These are phyloP conservation scores for Bombardia bombarda DNA, from an alignment of 495 filamentous ascomycete species.

Conservation along the genomic window DNA sequence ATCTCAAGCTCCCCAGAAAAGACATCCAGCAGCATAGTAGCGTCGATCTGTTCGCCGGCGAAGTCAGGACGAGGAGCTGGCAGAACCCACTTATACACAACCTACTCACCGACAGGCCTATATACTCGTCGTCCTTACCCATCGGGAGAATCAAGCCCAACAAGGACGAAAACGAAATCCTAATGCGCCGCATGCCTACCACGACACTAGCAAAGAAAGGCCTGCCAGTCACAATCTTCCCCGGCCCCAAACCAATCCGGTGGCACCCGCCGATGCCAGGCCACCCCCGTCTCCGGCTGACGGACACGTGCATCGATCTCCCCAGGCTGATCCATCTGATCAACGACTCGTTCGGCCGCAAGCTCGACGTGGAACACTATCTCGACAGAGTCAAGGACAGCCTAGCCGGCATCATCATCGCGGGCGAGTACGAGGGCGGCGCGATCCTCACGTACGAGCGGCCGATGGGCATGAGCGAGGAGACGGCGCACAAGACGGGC, in stretches of 20 bases:
- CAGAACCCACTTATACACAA: slow-evolving; percentile 95
- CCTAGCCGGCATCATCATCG: slow-evolving; percentile 85
- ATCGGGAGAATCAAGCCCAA: slow-evolving; percentile 43
- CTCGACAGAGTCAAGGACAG: slow-evolving; percentile 65
- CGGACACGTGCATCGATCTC: slow-evolving; percentile 74
- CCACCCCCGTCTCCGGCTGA: slow-evolving; percentile 50
- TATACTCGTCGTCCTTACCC: slow-evolving; percentile 84
- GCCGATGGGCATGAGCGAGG: slow-evolving; percentile 50
- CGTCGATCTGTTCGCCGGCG: slow-evolving; percentile 44
- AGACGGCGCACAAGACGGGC: slow-evolving; percentile 42
- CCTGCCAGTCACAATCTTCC: slow-evolving; percentile 79
- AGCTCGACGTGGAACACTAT: slow-evolving; percentile 77
- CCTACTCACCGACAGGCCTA: slow-evolving; percentile 88
- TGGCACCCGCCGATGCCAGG: slow-evolving; percentile 59
- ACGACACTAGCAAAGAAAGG: slow-evolving; percentile 87
- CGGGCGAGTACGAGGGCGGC: slow-evolving; percentile 93
- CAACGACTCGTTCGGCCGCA: slow-evolving; percentile 85
- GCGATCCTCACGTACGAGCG: slow-evolving; percentile 93
- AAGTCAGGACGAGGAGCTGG: slow-evolving; percentile 64
- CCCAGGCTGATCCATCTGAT: slow-evolving; percentile 77
- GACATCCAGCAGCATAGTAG: background rate
- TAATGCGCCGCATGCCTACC: slow-evolving; percentile 27
- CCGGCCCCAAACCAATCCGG: slow-evolving; percentile 49
- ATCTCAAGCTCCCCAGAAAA: slow-evolving; percentile 10
- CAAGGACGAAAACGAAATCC: slow-evolving; percentile 6